Evolutionary conservation across 208 protist species (phyloP).

Genomic region (Crithidia fasciculata): DNA sequence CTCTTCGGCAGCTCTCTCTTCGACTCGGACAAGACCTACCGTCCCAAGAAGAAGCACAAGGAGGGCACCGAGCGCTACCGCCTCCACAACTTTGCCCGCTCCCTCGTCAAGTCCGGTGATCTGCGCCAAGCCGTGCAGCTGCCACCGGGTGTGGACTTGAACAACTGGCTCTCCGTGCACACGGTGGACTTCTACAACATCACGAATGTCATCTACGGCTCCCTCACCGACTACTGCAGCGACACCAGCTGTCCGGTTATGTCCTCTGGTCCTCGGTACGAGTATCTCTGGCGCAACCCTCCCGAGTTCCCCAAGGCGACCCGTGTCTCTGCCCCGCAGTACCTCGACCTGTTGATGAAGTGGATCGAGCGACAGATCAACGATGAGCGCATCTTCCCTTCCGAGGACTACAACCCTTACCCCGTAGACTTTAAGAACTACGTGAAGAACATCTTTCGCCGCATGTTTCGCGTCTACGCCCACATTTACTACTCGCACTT

Average conservation of each 20-base stretch:
- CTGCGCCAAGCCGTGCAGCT: conserved; percentile 94
- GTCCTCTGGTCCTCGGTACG: conserved; percentile 94
- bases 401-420: conserved; percentile 90
- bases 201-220: conserved; percentile 98
- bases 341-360: conserved; percentile 97
- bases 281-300: conserved; percentile 98
- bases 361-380: conserved; percentile 98
- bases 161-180: conserved; percentile 98
- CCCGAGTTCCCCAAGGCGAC: conserved; percentile 95
- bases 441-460: conserved; percentile 97
- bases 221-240: conserved; percentile 99
- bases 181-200: conserved; percentile 99
- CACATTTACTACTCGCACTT: conserved; percentile 99
- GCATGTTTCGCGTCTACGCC: conserved; percentile 99
- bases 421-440: conserved; percentile 83
- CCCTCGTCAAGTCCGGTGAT: conserved; percentile 92
- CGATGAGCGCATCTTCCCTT: conserved; percentile 97
- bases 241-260: conserved; percentile 95
- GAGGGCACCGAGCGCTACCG: conserved; percentile 95
- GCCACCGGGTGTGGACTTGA: conserved; percentile 95
- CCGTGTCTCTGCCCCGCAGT: conserved; percentile 96
- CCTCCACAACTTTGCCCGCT: conserved; percentile 92
- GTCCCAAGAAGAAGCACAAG: conserved; percentile 94
- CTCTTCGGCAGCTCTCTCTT: conserved; percentile 81
- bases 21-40: conserved; percentile 95